These are phyloP conservation scores for Pseudogymnoascus sp. DNA, from an alignment of 2,329 filamentous ascomycete genomes.

Conservation along the genomic window DNA sequence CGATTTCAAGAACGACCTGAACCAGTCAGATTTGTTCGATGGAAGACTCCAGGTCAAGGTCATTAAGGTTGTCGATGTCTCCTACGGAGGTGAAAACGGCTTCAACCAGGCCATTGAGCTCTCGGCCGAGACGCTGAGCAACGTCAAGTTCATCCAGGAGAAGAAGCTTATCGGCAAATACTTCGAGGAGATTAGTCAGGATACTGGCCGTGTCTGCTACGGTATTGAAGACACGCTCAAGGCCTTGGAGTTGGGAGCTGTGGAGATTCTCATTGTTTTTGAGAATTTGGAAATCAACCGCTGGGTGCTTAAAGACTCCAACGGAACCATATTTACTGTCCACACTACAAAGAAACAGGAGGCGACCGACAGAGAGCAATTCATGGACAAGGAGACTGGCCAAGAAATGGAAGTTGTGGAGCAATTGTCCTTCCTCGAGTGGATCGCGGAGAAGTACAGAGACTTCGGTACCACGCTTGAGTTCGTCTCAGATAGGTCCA, in stretches of 20 bases:
- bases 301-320: conserved; percentile 77
- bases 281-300: conserved; percentile 94
- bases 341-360: conserved; percentile 88
- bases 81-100: conserved; percentile 96
- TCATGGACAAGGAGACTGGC: conserved; percentile 91
- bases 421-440: conserved; percentile 92
- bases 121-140: conserved; percentile 88
- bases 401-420: conserved; percentile 94
- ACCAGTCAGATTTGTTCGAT: conserved; percentile 96
- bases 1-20: conserved; percentile 99
- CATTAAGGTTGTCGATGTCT: conserved; percentile 98
- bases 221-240: conserved; percentile 97
- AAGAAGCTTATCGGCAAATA: conserved; percentile 99
- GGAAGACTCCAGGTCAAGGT: conserved; percentile 85
- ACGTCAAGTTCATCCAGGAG: conserved; percentile 99
- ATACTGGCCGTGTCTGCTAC: conserved; percentile 95
- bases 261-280: conserved; percentile 90
- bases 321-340: conserved; percentile 64
- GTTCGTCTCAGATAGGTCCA: conserved; percentile 95
- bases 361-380: conserved; percentile 63
- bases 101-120: conserved; percentile 99
- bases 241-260: conserved; percentile 89
- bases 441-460: conserved; percentile 97
- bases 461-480: conserved; percentile 93
- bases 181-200: conserved; percentile 98